Evolutionary conservation across 768 basidiomycete genomes (phyloP).

Genomic region (Nidularia pulvinata): DNA sequence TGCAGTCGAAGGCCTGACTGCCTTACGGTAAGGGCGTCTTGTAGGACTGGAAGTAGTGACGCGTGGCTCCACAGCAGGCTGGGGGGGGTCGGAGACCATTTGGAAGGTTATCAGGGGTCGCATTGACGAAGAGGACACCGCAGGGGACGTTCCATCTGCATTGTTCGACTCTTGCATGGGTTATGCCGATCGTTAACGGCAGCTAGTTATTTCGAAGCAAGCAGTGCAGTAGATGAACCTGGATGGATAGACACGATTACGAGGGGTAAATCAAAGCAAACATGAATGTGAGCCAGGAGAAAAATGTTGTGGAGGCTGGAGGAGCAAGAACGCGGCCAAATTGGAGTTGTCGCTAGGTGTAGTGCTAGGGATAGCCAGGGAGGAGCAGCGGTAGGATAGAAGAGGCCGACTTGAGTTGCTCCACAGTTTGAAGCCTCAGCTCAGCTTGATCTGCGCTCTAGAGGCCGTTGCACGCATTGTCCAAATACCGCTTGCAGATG

Average conservation of each 20-base stretch:
- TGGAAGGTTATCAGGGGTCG: neutral
- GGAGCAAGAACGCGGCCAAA: too few species aligned
- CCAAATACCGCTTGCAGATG: too few species aligned
- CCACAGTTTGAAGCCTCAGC: too few species aligned
- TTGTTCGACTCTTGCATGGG: neutral
- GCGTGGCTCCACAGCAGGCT: slow-evolving; percentile 1
- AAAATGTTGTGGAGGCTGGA: neutral
- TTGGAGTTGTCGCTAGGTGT: too few species aligned
- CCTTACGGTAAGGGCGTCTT: slow-evolving; percentile 16
- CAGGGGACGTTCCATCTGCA: neutral
- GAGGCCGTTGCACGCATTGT: too few species aligned
- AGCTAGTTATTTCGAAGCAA: neutral
- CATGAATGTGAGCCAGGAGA: neutral
- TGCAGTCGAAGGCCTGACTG: slow-evolving; percentile 32
- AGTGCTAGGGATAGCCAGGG: too few species aligned
- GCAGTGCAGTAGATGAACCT: neutral
- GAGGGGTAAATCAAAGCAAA: neutral
- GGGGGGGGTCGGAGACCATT: neutral
- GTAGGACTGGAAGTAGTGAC: neutral
- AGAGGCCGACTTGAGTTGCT: too few species aligned
- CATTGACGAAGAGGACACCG: neutral
- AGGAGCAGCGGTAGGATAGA: too few species aligned
- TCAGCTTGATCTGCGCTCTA: too few species aligned
- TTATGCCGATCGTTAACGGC: neutral
- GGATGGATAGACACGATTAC: neutral